These are phyloP conservation scores for Diutina pseudorugosa DNA, from an alignment of 1,139 yeast genomes.

Conservation along the genomic window DNA sequence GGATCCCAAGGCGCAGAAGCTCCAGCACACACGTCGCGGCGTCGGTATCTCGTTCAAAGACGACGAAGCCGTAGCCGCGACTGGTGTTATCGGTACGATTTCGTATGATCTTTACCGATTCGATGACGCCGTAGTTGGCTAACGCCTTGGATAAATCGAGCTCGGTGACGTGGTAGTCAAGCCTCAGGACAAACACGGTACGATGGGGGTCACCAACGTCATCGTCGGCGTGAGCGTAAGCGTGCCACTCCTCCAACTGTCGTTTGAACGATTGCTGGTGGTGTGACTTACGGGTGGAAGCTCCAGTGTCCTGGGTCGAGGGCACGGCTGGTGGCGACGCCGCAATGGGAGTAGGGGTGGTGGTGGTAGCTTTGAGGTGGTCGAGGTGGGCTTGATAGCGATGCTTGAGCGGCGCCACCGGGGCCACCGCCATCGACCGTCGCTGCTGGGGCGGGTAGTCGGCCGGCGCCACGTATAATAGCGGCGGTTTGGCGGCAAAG, in stretches of 20 bases:
- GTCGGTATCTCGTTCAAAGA: slow-evolving; percentile 48
- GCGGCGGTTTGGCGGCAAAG: slow-evolving; percentile 63
- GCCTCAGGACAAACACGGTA: slow-evolving; percentile 68
- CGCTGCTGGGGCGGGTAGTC: slow-evolving; percentile 46
- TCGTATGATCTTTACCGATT: slow-evolving; percentile 53
- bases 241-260: slow-evolving; percentile 30
- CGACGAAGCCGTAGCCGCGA: slow-evolving; percentile 78
- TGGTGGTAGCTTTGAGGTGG: background rate
- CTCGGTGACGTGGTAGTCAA: slow-evolving; percentile 58
- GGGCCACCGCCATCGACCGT: slow-evolving; percentile 37
- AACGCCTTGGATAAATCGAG: slow-evolving; percentile 56
- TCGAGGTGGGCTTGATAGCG: slow-evolving; percentile 15
- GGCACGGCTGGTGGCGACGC: slow-evolving; percentile 14
- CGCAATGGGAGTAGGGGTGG: background rate
- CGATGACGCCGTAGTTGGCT: slow-evolving; percentile 57
- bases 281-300: slow-evolving; percentile 9
- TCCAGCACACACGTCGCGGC: slow-evolving; percentile 49
- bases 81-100: slow-evolving; percentile 41
- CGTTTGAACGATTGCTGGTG: slow-evolving; percentile 15
- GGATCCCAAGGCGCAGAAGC: slow-evolving; percentile 38
- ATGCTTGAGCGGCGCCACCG: slow-evolving; percentile 32
- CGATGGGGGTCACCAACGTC: slow-evolving; percentile 60
- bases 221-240: slow-evolving; percentile 37
- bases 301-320: slow-evolving; percentile 16
- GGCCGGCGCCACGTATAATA: slow-evolving; percentile 36